Percentiles rank a stretch among this genome's conserved stretches.
Conservation (phyloP, 345 rosid genomes). For the Brassica cretica region DNA sequence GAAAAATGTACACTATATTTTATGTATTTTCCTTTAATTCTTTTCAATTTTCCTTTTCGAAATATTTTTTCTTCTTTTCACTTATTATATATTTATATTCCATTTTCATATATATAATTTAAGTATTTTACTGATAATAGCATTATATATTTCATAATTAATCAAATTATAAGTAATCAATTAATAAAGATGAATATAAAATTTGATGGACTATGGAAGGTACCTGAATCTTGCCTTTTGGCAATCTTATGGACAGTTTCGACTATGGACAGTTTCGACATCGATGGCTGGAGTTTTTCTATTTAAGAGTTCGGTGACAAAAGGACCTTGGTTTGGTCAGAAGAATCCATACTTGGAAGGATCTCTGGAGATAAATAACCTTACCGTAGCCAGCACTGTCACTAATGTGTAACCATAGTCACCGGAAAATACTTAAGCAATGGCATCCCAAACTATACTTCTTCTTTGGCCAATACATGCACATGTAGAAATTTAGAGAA, state of each 20-base stretch:
- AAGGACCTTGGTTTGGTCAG: constrained; percentile 37
- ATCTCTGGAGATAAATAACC: constrained; percentile 45
- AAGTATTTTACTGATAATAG: no score
- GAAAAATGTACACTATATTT: no score
- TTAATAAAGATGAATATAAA: no score
- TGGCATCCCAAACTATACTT: constrained; percentile 42
- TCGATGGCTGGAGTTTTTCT: constrained; percentile 56
- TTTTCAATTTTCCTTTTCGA: not conserved
- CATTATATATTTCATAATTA: no score
- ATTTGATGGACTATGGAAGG: no score
- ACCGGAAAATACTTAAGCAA: constrained; percentile 39
- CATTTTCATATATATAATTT: no score
- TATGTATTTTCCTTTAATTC: not conserved
- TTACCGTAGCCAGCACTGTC: constrained; percentile 41
- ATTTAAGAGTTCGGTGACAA: constrained; percentile 37
- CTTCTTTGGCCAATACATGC: constrained; percentile 55
- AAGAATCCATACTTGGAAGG: constrained; percentile 32
- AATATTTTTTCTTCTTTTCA: no score
- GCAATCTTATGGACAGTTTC: constrained; percentile 19
- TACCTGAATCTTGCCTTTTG: no score
- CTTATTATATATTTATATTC: no score
- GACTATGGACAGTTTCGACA: constrained; percentile 40
- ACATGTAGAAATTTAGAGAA: not conserved
- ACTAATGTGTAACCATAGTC: constrained; percentile 40
- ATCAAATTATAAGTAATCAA: no score